Conservation (phyloP, 2,329 filamentous ascomycete genomes). For the Albifimbria verrucaria region DNA sequence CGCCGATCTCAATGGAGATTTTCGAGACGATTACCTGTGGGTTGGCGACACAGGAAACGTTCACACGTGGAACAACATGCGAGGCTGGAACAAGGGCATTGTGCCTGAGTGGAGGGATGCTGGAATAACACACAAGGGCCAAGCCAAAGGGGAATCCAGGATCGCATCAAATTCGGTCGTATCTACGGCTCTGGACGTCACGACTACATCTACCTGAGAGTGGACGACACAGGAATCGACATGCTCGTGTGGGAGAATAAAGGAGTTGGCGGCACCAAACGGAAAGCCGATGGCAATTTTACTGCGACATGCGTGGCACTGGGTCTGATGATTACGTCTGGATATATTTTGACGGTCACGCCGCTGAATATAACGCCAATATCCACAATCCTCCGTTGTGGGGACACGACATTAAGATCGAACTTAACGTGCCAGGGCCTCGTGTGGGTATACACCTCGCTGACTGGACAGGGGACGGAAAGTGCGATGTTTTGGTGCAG, state of each 20-base stretch:
- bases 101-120: slow-evolving; percentile 7
- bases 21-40: not conserved
- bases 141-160: not conserved
- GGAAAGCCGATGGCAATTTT: not conserved
- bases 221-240: not conserved
- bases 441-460: slow-evolving; percentile 23
- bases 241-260: slow-evolving; percentile 11
- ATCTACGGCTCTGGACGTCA: slow-evolving; percentile 11
- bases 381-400: not conserved
- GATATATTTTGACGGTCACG: not conserved
- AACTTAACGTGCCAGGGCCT: not conserved
- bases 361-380: not conserved
- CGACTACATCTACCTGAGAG: slow-evolving; percentile 11
- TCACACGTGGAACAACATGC: not conserved
- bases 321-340: not conserved
- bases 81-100: not conserved
- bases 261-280: slow-evolving; percentile 10
- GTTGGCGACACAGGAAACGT: not conserved
- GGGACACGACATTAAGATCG: not conserved
- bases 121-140: slow-evolving; percentile 11
- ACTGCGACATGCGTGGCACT: not conserved
- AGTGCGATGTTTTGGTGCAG: slow-evolving; percentile 17
- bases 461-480: slow-evolving; percentile 32
- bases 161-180: slow-evolving; percentile 11
- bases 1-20: not conserved